Evolutionary conservation across 2,329 filamentous ascomycete genomes (phyloP).

Genomic region (Aspergillus sp.): DNA sequence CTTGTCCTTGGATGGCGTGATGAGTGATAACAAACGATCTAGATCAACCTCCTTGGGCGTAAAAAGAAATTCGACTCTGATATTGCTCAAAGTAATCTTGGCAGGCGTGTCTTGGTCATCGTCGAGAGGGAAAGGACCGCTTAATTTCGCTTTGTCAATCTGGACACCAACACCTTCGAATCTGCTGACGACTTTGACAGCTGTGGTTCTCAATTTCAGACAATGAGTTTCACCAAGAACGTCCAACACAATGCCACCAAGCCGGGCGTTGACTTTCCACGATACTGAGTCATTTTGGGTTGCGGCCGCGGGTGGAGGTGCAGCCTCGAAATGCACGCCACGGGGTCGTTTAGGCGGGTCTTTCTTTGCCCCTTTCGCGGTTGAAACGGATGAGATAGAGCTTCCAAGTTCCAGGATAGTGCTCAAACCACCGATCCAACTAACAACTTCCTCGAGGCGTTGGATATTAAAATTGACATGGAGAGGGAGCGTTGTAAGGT

Average conservation of each 20-base stretch:
- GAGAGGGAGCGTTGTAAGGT: conserved; percentile 72
- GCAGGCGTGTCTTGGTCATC: conserved; percentile 51
- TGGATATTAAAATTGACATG: conserved; percentile 72
- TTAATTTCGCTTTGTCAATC: conserved; percentile 70
- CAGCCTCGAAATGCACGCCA: conserved; percentile 55
- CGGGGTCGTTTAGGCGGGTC: conserved; percentile 31
- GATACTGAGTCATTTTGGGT: conserved; percentile 11
- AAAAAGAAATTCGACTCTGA: conserved; percentile 67
- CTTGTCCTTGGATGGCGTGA: conserved; percentile 87
- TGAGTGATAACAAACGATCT: conserved; percentile 73
- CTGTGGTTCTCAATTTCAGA: conserved; percentile 69
- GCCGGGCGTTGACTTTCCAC: conserved; percentile 67
- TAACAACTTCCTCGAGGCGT: conserved; percentile 77
- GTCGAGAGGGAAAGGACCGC: conserved; percentile 61
- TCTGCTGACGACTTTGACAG: conserved; percentile 74
- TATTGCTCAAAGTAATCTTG: conserved; percentile 58
- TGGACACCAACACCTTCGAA: conserved; percentile 67
- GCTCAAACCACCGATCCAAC: conserved; percentile 86
- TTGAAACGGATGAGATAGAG: conserved; percentile 73
- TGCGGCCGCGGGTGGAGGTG: conserved; percentile 24
- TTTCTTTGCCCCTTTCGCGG: conserved; percentile 36
- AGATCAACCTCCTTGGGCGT: conserved; percentile 75
- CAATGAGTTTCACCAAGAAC: conserved; percentile 75
- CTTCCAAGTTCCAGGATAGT: conserved; percentile 83
- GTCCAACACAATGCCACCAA: conserved; percentile 72